Percentiles rank a stretch among this genome's conserved stretches.
Conservation (phyloP, 164 flowering plant species). For the Umbilicus rupestris region DNA sequence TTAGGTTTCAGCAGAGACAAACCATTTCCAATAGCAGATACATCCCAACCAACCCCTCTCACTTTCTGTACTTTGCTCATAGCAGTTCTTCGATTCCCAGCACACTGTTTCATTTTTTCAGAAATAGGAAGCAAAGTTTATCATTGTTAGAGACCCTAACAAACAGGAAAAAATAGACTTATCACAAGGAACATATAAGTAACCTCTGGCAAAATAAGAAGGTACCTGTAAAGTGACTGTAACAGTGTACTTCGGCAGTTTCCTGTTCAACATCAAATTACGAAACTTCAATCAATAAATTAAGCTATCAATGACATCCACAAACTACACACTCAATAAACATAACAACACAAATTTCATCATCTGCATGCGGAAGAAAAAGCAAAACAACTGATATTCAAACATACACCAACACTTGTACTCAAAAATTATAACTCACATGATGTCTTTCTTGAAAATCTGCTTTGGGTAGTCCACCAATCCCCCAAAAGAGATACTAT, state of each 20-base stretch:
- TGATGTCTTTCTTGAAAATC: slow-evolving; percentile 66
- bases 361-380: background rate
- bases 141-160: background rate
- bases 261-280: slow-evolving; percentile 31
- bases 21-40: slow-evolving; percentile 93
- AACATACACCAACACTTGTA: background rate
- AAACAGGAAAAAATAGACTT: background rate
- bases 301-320: too few relatives aligned
- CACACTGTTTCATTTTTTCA: slow-evolving; percentile 50
- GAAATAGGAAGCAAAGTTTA: background rate
- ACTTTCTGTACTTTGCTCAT: slow-evolving; percentile 79
- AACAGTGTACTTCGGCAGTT: slow-evolving; percentile 73
- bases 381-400: background rate
- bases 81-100: slow-evolving; percentile 96
- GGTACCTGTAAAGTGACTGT: slow-evolving; percentile 81
- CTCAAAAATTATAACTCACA: slow-evolving; percentile 28
- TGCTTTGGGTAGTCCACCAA: slow-evolving; percentile 44
- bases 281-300: too few relatives aligned
- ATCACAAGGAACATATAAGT: background rate
- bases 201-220: background rate
- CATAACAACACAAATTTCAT: background rate
- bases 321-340: too few relatives aligned
- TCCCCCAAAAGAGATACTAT: slow-evolving; percentile 50
- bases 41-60: slow-evolving; percentile 97
- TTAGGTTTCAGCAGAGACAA: slow-evolving; percentile 13